Base-by-base conservation (phyloP, 176 grass and related monocot species). In the Oryza rufipogon region DNA sequence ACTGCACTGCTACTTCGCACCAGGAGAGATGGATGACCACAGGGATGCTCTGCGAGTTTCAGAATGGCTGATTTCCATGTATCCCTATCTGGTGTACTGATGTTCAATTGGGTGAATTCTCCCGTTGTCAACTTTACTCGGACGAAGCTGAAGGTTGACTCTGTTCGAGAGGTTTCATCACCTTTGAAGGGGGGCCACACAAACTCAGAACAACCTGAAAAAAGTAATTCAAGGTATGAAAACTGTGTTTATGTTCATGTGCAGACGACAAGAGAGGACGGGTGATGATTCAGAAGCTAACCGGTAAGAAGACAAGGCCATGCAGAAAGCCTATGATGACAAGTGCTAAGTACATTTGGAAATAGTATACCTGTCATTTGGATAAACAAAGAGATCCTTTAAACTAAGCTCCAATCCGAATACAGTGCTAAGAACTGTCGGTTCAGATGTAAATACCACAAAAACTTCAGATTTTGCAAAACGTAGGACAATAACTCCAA, bases 401-500 rank as follows among this genome's bases (percentile, higher is more conserved):
- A 81, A 84, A 70, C 4, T 51, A 79, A 80, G 39, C 20, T 49
- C 39, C 19, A 58, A 56, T 48, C 64, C 1, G 33, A 78, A 76
- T 32, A 44, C 48, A 47, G 11, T 72, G 41, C 56, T 85, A 80
- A 66, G 38, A 80, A 44, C 17, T 78, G 33, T 8, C 47, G 64
- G 23, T 65, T 49, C 83, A 79, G 60, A 67, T 76, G 73, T 49
- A 83, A 61, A n/a, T 83, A 99, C 96, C 91, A 99, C 96, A 91
- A 99, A 99, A 76, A 96, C 86, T 99, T 99, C 77, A 38, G 96
- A 96, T 94, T 88, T 99, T 33, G 96, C 89, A 84, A 99, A 99
- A 70, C 33, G 93, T 48, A 99, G 88, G 82, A 99, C 93, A 81
- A 96, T 87, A 74, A 96, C 96, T 87, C 96, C 96, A 32, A 89